Evolutionary conservation across 1,139 yeast genomes (phyloP).

Genomic region (Scheffersomyces cryptocercus): DNA sequence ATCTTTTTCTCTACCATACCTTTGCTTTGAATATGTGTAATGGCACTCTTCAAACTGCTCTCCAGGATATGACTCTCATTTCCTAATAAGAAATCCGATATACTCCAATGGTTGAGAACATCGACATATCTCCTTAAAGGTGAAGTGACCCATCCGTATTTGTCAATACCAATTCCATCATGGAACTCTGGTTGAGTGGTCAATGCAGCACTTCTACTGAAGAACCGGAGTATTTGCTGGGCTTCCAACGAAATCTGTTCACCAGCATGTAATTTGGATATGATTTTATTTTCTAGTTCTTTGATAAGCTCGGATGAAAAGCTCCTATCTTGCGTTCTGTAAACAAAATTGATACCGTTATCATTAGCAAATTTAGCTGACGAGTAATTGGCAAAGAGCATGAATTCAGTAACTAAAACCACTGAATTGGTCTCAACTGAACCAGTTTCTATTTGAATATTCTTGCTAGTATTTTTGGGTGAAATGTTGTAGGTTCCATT

Average conservation of each 20-base stretch:
- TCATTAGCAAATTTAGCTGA: constrained; percentile 54
- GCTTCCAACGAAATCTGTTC: constrained; percentile 15
- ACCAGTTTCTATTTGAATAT: constrained; percentile 14
- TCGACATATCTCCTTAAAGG: constrained; percentile 90
- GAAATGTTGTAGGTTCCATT: constrained; percentile 17
- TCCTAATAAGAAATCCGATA: constrained; percentile 28
- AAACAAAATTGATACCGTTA: constrained; percentile 58
- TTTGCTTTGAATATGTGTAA: constrained; percentile 32
- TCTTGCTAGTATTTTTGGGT: constrained; percentile 7
- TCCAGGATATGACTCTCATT: constrained; percentile 3
- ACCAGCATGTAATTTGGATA: constrained; percentile 20
- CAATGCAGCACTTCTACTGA: neutral
- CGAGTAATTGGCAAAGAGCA: constrained; percentile 74
- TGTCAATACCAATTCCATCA: constrained; percentile 60
- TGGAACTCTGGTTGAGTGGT: constrained; percentile 46
- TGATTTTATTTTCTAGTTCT: constrained; percentile 39
- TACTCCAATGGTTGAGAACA: constrained; percentile 67
- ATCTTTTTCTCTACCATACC: constrained; percentile 29
- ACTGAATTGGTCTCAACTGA: constrained; percentile 32
- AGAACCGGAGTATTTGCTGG: constrained; percentile 4
- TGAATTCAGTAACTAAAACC: constrained; percentile 71
- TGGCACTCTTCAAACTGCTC: constrained; percentile 18
- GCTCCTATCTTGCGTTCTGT: constrained; percentile 38
- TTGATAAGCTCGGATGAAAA: constrained; percentile 28
- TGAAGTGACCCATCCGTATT: constrained; percentile 80